A percentile compares a stretch with the other conserved stretches of the same genome.
phyloP scores from a whole-genome alignment of 2,329 filamentous ascomycete species.

The Ceratocystis alfenasii region DNA sequence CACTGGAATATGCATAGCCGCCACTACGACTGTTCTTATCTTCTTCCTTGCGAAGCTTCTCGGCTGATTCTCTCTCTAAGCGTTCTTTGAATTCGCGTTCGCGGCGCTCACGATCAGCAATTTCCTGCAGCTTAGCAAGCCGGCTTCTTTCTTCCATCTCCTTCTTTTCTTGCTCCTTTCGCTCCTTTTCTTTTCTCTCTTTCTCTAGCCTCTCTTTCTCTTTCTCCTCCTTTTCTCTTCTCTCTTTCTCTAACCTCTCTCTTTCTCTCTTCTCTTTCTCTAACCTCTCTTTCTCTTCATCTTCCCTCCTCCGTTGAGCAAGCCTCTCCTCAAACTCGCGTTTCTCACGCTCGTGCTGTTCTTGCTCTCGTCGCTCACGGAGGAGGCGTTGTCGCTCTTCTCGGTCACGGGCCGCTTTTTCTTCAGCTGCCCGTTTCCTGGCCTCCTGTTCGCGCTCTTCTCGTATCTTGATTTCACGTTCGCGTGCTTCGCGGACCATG shows the following conservation, averaged over 20 bases:
- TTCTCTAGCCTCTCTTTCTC: constrained; percentile 31
- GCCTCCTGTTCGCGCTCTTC: constrained; percentile 17
- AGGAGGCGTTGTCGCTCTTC: constrained; percentile 11
- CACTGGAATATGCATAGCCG: constrained; percentile 49
- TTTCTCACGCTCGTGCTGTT: constrained; percentile 33
- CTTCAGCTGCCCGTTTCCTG: neutral
- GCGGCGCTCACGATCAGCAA: constrained; percentile 36
- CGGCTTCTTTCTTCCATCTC: constrained; percentile 29
- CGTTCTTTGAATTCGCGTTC: constrained; percentile 35
- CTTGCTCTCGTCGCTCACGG: constrained; percentile 29
- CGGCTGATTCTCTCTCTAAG: constrained; percentile 33
- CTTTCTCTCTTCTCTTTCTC: constrained; percentile 28
- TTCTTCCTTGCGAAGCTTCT: constrained; percentile 27
- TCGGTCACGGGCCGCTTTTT: constrained; percentile 1
- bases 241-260: constrained; percentile 30
- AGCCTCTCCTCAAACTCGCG: constrained; percentile 32
- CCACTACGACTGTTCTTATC: constrained; percentile 26
- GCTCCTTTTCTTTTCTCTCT: constrained; percentile 32
- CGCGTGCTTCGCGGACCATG: constrained; percentile 17
- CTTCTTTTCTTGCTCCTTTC: constrained; percentile 28
- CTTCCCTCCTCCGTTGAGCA: constrained; percentile 20
- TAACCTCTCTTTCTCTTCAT: constrained; percentile 36
- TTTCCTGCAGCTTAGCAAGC: constrained; percentile 25
- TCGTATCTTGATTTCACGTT: constrained; percentile 29
- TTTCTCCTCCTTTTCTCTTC: constrained; percentile 36